Evolutionary conservation across 2,329 filamentous ascomycete species (phyloP).

Genomic region (Aureobasidium pullulans): DNA sequence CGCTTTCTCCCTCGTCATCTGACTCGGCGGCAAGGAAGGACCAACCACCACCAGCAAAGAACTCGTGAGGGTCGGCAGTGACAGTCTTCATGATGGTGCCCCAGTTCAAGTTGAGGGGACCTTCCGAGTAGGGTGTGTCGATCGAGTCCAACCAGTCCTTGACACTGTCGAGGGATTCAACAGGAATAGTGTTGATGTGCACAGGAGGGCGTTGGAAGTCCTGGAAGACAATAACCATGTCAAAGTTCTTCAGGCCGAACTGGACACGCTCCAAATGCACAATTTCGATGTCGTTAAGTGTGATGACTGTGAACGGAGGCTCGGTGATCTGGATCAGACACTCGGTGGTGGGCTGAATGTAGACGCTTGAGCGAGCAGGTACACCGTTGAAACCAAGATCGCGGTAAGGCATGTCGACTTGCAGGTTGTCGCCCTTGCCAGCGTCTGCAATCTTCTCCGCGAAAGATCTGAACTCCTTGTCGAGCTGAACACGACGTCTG

Average conservation of each 20-base stretch:
- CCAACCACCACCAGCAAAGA: constrained; percentile 95
- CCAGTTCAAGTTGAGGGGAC: constrained; percentile 97
- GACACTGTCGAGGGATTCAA: constrained; percentile 87
- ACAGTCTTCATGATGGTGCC: constrained; percentile 99
- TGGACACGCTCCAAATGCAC: constrained; percentile 91
- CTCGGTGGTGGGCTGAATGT: constrained; percentile 92
- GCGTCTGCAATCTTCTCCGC: constrained; percentile 97
- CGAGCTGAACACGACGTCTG: constrained; percentile 79
- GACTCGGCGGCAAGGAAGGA: constrained; percentile 82
- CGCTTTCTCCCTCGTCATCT: constrained; percentile 70
- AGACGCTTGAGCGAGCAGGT: constrained; percentile 88
- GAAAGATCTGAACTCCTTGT: constrained; percentile 92
- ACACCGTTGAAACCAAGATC: constrained; percentile 97
- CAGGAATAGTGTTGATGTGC: constrained; percentile 96
- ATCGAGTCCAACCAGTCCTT: constrained; percentile 97
- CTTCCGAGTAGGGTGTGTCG: constrained; percentile 89
- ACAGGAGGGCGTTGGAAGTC: constrained; percentile 86
- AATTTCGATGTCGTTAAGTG: constrained; percentile 90
- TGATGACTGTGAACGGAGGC: constrained; percentile 92
- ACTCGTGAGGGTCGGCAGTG: constrained; percentile 83
- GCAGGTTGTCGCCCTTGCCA: constrained; percentile 79
- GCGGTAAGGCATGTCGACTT: constrained; percentile 93
- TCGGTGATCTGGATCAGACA: constrained; percentile 95
- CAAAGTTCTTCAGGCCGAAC: constrained; percentile 98
- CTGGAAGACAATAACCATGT: constrained; percentile 97